Evolutionary conservation across 2,329 filamentous ascomycete species (phyloP).

Genomic region (Kalmusia sp.): DNA sequence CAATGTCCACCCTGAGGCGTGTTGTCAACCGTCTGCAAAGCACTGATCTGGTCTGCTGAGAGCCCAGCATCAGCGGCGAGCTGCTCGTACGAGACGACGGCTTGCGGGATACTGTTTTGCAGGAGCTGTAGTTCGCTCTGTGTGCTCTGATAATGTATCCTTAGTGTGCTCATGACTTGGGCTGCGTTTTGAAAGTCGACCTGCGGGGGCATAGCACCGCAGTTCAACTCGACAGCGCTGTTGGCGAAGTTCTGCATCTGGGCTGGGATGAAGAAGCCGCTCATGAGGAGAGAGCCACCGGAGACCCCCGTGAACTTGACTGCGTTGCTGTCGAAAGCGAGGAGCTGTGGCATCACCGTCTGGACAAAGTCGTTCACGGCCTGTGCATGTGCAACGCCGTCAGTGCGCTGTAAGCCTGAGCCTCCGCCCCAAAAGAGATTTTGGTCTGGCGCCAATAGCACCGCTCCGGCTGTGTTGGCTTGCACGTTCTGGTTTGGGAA

Average conservation of each 20-base stretch:
- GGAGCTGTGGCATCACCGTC: conserved; percentile 58
- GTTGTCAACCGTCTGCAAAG: conserved; percentile 65
- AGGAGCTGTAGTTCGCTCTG: conserved; percentile 58
- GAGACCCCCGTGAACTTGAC: conserved; percentile 67
- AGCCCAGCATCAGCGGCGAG: conserved; percentile 55
- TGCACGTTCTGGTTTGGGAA: conserved; percentile 64
- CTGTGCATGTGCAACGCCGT: conserved; percentile 63
- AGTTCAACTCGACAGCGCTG: conserved; percentile 63
- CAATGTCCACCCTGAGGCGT: conserved; percentile 64
- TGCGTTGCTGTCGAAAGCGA: conserved; percentile 60
- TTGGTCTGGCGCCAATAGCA: conserved; percentile 60
- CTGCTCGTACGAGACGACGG: conserved; percentile 60
- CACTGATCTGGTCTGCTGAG: conserved; percentile 53
- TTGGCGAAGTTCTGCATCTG: conserved; percentile 61
- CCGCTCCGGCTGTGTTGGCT: conserved; percentile 60
- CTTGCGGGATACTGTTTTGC: conserved; percentile 59
- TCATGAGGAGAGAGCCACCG: conserved; percentile 61
- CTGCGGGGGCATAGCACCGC: conserved; percentile 62
- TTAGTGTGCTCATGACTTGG: conserved; percentile 54
- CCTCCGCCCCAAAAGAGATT: conserved; percentile 66
- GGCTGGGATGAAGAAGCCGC: conserved; percentile 65
- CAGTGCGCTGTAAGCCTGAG: conserved; percentile 58
- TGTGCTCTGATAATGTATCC: conserved; percentile 65
- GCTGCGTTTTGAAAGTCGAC: conserved; percentile 56
- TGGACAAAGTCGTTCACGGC: conserved; percentile 62